A percentile compares a stretch with the other conserved stretches of the same genome.
These are phyloP conservation scores for Holtermannia corniformis DNA, from an alignment of 768 basidiomycete genomes.

Conservation along the genomic window DNA sequence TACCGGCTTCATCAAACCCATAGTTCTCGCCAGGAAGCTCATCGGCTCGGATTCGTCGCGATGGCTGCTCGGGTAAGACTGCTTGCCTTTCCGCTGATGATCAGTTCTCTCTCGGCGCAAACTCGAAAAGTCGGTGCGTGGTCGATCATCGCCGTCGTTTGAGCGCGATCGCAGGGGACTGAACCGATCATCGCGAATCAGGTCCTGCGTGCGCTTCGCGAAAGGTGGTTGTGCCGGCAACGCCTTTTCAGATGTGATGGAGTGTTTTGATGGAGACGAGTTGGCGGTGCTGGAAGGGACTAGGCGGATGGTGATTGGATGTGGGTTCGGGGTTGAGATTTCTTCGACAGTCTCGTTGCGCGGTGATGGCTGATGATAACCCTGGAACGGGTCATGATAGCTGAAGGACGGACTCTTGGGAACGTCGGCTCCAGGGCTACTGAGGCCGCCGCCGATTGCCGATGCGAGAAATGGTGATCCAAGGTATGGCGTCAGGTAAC, in stretches of 20 bases:
- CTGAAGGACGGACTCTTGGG: too few relatives aligned
- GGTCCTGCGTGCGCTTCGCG: not conserved
- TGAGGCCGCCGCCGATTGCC: slow-evolving; percentile 1
- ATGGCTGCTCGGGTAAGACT: too few relatives aligned
- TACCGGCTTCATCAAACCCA: slow-evolving; percentile 9
- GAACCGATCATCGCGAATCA: not conserved
- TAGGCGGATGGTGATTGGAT: slow-evolving; percentile 17
- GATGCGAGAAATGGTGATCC: not conserved
- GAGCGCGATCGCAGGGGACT: slow-evolving; percentile 8
- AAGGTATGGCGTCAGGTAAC: slow-evolving; percentile 17
- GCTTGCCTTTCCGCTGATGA: slow-evolving; percentile 1
- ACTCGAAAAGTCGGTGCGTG: not conserved
- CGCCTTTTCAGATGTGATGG: too few relatives aligned
- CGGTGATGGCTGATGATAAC: slow-evolving; percentile 3
- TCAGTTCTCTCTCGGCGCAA: slow-evolving; percentile 19
- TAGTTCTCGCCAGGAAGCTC: slow-evolving; percentile 1
- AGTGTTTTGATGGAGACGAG: not conserved
- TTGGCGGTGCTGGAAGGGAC: slow-evolving; percentile 4
- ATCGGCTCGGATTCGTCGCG: too few relatives aligned
- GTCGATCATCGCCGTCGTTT: slow-evolving; percentile 7
- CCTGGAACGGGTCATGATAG: slow-evolving; percentile 6
- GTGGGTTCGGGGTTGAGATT: not conserved
- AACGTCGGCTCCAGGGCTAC: too few relatives aligned
- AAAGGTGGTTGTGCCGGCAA: too few relatives aligned
- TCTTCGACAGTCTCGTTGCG: not conserved